A percentile compares a stretch with the other conserved stretches of the same genome.
phyloP scores from a whole-genome alignment of 305 asterid species.

The Fraxinus ornus region DNA sequence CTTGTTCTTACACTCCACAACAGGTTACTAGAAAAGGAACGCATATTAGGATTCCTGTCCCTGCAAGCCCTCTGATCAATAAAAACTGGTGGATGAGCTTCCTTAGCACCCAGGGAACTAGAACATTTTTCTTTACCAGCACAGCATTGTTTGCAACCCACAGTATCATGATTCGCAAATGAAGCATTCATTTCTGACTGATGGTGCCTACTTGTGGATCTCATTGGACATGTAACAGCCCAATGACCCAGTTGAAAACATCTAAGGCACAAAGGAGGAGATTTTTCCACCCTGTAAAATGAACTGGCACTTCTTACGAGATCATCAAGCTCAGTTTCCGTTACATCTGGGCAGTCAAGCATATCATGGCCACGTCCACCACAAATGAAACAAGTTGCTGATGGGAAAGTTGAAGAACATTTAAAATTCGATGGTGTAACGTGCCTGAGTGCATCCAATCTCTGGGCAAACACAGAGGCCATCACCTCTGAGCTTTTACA shows the following conservation, averaged over 20 bases:
- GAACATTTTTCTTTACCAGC: slow-evolving; percentile 20
- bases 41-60: slow-evolving; percentile 4
- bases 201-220: slow-evolving; percentile 26
- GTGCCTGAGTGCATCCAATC: slow-evolving; percentile 61
- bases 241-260: slow-evolving; percentile 69
- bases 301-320: slow-evolving; percentile 39
- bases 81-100: slow-evolving; percentile 23
- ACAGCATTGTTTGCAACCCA: slow-evolving; percentile 8
- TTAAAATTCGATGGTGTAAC: slow-evolving; percentile 32
- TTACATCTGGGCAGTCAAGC: slow-evolving; percentile 39
- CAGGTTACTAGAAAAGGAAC: slow-evolving; percentile 9
- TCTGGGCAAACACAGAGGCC: slow-evolving; percentile 59
- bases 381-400: slow-evolving; percentile 46
- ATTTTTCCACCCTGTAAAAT: slow-evolving; percentile 35
- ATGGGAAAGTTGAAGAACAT: slow-evolving; percentile 23
- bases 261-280: slow-evolving; percentile 48
- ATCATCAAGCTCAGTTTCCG: slow-evolving; percentile 50
- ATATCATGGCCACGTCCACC: slow-evolving; percentile 60
- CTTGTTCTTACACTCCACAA: slow-evolving; percentile 13
- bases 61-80: slow-evolving; percentile 41
- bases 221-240: slow-evolving; percentile 61
- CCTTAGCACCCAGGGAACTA: neutral
- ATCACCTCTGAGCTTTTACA: slow-evolving; percentile 44
- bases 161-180: neutral
- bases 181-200: slow-evolving; percentile 15